Evolutionary conservation across 345 rosid species (phyloP).

Genomic region (Crucihimalaya himalaica): DNA sequence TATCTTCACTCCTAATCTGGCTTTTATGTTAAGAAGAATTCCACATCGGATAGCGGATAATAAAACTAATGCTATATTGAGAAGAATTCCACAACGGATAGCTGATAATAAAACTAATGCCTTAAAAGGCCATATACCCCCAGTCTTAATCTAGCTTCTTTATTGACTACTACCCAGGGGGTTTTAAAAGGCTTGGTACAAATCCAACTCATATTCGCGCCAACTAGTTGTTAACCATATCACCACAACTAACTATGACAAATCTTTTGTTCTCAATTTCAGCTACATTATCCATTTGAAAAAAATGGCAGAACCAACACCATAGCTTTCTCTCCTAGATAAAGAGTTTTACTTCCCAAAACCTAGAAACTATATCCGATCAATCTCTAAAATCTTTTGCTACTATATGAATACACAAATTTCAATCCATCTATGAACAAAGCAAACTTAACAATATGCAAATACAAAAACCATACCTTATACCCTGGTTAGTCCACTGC

Average conservation of each 20-base stretch:
- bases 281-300: background rate
- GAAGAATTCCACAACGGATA: background rate
- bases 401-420: background rate
- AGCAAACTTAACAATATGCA: background rate
- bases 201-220: background rate
- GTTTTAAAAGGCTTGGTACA: background rate
- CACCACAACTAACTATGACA: background rate
- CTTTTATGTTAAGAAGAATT: background rate
- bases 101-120: background rate
- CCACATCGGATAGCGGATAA: background rate
- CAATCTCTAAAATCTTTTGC: background rate
- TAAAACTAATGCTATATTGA: background rate
- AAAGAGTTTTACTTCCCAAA: constrained; percentile 1
- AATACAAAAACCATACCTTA: constrained; percentile 55
- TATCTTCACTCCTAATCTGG: background rate
- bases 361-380: background rate
- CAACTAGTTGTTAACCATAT: background rate
- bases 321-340: background rate
- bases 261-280: background rate
- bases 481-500: constrained; percentile 98
- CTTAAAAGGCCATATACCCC: background rate
- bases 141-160: background rate
- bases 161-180: background rate
- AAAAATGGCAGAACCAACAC: constrained; percentile 1
- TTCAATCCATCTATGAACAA: background rate